Evolutionary conservation across 345 rosid genomes (phyloP).

Genomic region (Acer campestre): DNA sequence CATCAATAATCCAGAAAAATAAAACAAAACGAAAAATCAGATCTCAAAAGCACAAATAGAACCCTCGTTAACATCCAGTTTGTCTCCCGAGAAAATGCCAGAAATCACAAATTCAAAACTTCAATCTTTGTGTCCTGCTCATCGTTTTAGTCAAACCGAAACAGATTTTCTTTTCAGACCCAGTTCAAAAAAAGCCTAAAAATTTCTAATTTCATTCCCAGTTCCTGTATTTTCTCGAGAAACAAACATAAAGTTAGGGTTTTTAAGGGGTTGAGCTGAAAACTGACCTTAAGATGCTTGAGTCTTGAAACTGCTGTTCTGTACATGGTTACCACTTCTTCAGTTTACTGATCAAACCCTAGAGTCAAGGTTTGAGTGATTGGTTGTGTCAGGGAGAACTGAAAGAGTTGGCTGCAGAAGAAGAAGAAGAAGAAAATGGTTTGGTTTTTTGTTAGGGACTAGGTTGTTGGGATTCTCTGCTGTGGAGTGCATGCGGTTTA

Average conservation of each 20-base stretch:
- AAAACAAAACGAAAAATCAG: background rate
- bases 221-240: constrained; percentile 1
- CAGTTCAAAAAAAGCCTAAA: constrained; percentile 8
- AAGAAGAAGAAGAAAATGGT: background rate
- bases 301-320: constrained; percentile 60
- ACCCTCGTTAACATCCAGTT: background rate
- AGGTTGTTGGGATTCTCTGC: constrained; percentile 4
- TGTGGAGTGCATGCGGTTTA: background rate
- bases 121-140: background rate
- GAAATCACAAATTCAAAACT: background rate
- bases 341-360: constrained; percentile 17
- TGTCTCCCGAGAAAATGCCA: background rate
- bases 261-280: background rate
- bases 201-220: background rate
- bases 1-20: background rate
- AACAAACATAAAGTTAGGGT: constrained; percentile 7
- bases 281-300: constrained; percentile 52
- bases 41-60: background rate
- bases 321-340: constrained; percentile 40
- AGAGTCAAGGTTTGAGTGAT: background rate
- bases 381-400: background rate
- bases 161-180: background rate
- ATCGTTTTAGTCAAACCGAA: background rate
- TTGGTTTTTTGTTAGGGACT: background rate
- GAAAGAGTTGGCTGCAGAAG: background rate